Conservation (phyloP, 352 stramenopile species). For the Plasmopara viticola region DNA sequence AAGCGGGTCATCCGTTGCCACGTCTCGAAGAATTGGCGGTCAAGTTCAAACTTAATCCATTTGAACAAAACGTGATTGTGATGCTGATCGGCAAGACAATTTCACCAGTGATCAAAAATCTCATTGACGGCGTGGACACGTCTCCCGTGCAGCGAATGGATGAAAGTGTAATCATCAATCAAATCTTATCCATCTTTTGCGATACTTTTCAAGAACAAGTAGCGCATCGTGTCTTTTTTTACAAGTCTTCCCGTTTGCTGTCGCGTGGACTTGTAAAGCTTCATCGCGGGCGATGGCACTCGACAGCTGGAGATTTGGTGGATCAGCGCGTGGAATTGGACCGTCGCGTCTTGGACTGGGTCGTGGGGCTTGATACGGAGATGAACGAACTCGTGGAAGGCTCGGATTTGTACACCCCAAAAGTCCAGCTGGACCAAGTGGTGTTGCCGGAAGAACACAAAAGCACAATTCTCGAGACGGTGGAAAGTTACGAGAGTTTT, state of each 20-base stretch:
- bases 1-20: conserved; percentile 52
- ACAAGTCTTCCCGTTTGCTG: conserved; percentile 81
- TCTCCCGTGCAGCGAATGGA: conserved; percentile 85
- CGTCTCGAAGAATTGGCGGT: conserved; percentile 66
- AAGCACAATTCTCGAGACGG: conserved; percentile 66
- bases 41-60: conserved; percentile 82
- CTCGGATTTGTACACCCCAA: conserved; percentile 80
- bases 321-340: conserved; percentile 84
- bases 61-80: conserved; percentile 87
- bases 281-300: conserved; percentile 77
- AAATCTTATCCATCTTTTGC: conserved; percentile 84
- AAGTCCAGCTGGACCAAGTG: conserved; percentile 77
- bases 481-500: conserved; percentile 81
- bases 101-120: conserved; percentile 84
- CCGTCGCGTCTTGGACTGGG: conserved; percentile 80
- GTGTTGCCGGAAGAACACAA: conserved; percentile 85
- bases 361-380: conserved; percentile 82
- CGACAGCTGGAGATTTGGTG: conserved; percentile 74
- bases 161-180: conserved; percentile 87
- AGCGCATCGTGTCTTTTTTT: conserved; percentile 81
- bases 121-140: conserved; percentile 80
- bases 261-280: conserved; percentile 74
- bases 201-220: conserved; percentile 87
- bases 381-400: conserved; percentile 88
- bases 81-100: conserved; percentile 89